A percentile compares a stretch with the other conserved stretches of the same genome.
Conservation (phyloP, 176 grass and related monocot genomes). For the Thinopyrum elongatum region DNA sequence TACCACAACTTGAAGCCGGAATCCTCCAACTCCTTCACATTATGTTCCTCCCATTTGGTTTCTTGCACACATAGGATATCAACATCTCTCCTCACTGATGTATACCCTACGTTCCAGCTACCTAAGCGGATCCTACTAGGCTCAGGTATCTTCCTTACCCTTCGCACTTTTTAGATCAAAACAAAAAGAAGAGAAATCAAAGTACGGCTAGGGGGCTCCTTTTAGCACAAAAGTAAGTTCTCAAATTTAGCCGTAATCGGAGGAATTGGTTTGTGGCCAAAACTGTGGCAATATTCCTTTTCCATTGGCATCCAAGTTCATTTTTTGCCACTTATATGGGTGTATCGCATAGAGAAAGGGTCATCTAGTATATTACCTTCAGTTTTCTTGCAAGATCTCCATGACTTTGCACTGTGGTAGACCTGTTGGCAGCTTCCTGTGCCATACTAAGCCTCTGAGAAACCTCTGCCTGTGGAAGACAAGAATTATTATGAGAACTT, state of each 20-base stretch:
- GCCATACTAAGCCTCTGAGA: conserved; percentile 82
- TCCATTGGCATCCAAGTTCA: no score
- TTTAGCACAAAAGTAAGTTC: background rate
- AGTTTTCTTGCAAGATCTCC: conserved; percentile 95
- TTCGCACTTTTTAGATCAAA: background rate
- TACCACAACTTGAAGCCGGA: no score
- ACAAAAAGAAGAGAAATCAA: background rate
- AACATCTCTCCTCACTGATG: no score
- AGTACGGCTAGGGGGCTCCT: background rate
- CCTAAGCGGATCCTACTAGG: no score
- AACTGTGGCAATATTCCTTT: no score
- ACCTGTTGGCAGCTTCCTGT: conserved; percentile 68
- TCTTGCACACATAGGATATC: no score
- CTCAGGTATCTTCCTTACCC: no score
- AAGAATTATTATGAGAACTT: conserved; percentile 32
- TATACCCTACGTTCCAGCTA: no score
- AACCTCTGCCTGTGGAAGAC: conserved; percentile 75
- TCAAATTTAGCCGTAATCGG: background rate
- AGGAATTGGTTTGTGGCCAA: no score
- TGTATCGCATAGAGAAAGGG: background rate
- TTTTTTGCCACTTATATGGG: background rate
- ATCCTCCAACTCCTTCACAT: no score
- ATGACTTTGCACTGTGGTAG: conserved; percentile 59
- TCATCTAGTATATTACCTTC: conserved; percentile 52
- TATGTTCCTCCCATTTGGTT: no score